A percentile compares a stretch with the other conserved stretches of the same genome.
These are phyloP conservation scores for Metschnikowia anglica DNA, from an alignment of 805 yeast genomes.

Conservation along the genomic window DNA sequence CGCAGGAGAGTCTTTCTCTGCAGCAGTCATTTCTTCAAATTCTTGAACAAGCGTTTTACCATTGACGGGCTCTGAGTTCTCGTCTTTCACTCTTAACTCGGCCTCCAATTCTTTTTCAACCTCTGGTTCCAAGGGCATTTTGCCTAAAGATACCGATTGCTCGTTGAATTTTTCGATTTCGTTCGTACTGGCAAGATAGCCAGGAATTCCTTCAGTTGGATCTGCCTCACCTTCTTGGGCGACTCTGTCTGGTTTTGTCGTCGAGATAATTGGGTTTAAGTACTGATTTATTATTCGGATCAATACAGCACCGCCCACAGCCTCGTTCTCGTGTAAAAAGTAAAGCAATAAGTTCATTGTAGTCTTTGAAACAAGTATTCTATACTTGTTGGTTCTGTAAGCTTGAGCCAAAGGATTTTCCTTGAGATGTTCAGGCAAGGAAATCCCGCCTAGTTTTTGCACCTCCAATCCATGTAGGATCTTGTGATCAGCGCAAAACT, in stretches of 20 bases:
- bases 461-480: conserved; percentile 78
- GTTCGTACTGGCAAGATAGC: conserved; percentile 38
- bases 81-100: conserved; percentile 78
- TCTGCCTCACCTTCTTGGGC: conserved; percentile 48
- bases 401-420: conserved; percentile 81
- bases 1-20: conserved; percentile 65
- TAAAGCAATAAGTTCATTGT: conserved; percentile 80
- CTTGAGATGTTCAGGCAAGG: conserved; percentile 74
- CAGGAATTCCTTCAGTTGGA: conserved; percentile 54
- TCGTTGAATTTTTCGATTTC: conserved; percentile 63
- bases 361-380: conserved; percentile 74
- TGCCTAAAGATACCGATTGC: conserved; percentile 77
- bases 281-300: conserved; percentile 85
- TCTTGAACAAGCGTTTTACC: conserved; percentile 59
- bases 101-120: conserved; percentile 80
- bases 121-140: conserved; percentile 82
- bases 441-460: conserved; percentile 66
- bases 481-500: conserved; percentile 69
- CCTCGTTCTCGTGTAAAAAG: conserved; percentile 88
- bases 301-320: conserved; percentile 84
- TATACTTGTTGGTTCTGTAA: conserved; percentile 71
- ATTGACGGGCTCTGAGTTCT: conserved; percentile 35
- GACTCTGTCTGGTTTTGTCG: conserved; percentile 39
- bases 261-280: conserved; percentile 52
- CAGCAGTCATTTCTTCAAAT: conserved; percentile 56